Base-by-base conservation (phyloP, 805 yeast genomes). In the Saturnispora kantuleensis region DNA sequence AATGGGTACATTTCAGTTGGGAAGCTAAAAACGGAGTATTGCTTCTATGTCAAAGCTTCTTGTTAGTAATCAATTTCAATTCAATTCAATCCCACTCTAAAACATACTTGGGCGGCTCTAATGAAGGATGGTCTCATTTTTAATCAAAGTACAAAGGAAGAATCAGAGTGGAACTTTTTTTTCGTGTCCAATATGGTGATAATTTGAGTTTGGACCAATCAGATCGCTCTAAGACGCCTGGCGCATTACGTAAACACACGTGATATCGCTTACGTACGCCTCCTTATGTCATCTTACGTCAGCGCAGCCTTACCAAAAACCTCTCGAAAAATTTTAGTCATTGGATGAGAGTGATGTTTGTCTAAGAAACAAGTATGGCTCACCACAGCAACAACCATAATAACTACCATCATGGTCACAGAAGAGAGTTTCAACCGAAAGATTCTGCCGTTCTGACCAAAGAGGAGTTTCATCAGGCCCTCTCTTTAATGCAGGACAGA, bases 1-100 rank as follows among this genome's bases (percentile, higher is more conserved):
- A 76, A 65, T 57, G 81, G 81, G 47, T 77, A 72, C 55, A 76
- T 61, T 63, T 76, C 81, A 44, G 75, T 71, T 56, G 81, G 81
- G 44, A 75, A 43, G 26, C 15, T 16, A 41, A 48, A 48, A 66
- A 71, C 17, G 35, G 45, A 42, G 36, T 42, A 42, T 37, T 42
- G 39, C 40, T 42, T 31, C 29, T 29, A 31, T n/a, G 6, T 5
- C 30, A 18, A 38, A 29, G 7, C 7, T 11, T 36, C 7, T 30
- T 29, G 32, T 30, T 38, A 38, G 18, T 30, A 38, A 13, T 38
- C 16, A 12, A 10, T 38, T 21, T 15, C 32, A 16, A 6, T 38
- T 17, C 21, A 26, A 28, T 38, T 13, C 11, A 13, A 12, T 16
- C 13, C n/a, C 9, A 21, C 8, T 36, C 31, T 11, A 21, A 26